phyloP scores from a whole-genome alignment of 352 stramenopile species.

The Phytophthora sp. region DNA sequence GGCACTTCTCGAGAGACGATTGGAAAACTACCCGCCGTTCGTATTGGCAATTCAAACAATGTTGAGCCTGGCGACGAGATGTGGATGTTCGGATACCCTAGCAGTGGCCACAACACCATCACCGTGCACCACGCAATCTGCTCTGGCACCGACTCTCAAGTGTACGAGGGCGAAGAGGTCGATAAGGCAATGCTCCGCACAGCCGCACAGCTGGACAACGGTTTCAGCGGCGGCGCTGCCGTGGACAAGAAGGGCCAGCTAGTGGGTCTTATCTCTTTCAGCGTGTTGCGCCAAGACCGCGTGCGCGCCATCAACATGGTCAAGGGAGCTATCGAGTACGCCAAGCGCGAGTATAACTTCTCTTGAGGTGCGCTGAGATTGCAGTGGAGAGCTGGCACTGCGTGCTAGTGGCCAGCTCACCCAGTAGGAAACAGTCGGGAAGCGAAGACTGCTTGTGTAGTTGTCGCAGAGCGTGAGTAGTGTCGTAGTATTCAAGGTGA shows the following conservation, averaged over 20 bases:
- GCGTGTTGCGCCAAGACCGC: slow-evolving; percentile 83
- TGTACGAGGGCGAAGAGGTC: slow-evolving; percentile 86
- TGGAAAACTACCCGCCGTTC: slow-evolving; percentile 74
- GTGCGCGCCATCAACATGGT: slow-evolving; percentile 91
- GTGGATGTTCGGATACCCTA: slow-evolving; percentile 92
- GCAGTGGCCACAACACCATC: slow-evolving; percentile 90
- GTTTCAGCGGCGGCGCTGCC: slow-evolving; percentile 83
- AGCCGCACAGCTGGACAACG: slow-evolving; percentile 85
- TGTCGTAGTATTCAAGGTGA: slow-evolving; percentile 36
- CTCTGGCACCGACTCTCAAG: slow-evolving; percentile 86
- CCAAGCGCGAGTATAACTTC: slow-evolving; percentile 81
- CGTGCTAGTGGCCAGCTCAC: slow-evolving; percentile 11
- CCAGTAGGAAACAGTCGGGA: slow-evolving; percentile 14
- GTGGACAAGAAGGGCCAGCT: slow-evolving; percentile 88
- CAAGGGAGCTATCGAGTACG: slow-evolving; percentile 84
- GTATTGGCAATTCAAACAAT: slow-evolving; percentile 90
- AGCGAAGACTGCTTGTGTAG: slow-evolving; percentile 22
- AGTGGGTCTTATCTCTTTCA: slow-evolving; percentile 89
- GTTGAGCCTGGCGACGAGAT: slow-evolving; percentile 89
- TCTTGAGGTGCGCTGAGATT: slow-evolving; percentile 47
- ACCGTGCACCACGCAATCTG: slow-evolving; percentile 91
- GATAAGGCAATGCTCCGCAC: slow-evolving; percentile 89
- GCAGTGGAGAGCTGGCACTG: slow-evolving; percentile 7
- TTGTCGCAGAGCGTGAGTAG: slow-evolving; percentile 30
- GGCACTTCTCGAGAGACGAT: slow-evolving; percentile 76